phyloP scores from a whole-genome alignment of 1,284 basidiomycete species.

The Tilletia walkeri region DNA sequence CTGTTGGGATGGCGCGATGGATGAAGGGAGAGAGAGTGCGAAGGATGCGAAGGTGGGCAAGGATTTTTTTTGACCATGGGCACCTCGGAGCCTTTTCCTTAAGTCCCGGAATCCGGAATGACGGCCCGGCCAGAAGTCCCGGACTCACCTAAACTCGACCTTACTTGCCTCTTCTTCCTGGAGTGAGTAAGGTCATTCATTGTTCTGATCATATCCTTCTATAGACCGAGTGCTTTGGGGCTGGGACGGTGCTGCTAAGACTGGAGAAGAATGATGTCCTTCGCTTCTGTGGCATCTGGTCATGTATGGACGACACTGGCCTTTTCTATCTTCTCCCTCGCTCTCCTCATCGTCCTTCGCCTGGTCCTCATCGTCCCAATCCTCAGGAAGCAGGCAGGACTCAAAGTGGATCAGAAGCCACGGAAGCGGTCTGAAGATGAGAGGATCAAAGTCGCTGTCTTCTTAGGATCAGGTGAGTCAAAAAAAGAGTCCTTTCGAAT shows the following conservation, averaged over 20 bases:
- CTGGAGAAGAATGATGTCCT: no score
- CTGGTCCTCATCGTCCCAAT: not conserved
- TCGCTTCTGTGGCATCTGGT: no score
- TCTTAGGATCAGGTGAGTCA: slow-evolving; percentile 65
- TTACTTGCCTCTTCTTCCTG: no score
- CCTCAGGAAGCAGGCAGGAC: not conserved
- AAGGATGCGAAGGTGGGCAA: not conserved
- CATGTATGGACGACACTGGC: not conserved
- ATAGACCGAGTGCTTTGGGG: no score
- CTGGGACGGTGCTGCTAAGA: no score
- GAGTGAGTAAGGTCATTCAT: no score
- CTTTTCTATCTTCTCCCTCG: not conserved
- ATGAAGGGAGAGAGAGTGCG: no score
- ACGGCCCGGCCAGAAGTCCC: no score
- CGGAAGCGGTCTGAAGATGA: not conserved
- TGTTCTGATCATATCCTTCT: no score
- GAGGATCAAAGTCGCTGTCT: slow-evolving; percentile 58
- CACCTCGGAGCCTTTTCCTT: not conserved
- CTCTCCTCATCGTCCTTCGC: not conserved
- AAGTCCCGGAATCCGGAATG: not conserved
- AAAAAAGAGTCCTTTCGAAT: not conserved
- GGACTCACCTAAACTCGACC: no score
- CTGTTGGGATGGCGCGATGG: no score
- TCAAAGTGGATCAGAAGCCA: not conserved
- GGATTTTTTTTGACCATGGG: not conserved